phyloP scores from a whole-genome alignment of 2,329 filamentous ascomycete genomes.

The Emericellopsis atlantica region DNA sequence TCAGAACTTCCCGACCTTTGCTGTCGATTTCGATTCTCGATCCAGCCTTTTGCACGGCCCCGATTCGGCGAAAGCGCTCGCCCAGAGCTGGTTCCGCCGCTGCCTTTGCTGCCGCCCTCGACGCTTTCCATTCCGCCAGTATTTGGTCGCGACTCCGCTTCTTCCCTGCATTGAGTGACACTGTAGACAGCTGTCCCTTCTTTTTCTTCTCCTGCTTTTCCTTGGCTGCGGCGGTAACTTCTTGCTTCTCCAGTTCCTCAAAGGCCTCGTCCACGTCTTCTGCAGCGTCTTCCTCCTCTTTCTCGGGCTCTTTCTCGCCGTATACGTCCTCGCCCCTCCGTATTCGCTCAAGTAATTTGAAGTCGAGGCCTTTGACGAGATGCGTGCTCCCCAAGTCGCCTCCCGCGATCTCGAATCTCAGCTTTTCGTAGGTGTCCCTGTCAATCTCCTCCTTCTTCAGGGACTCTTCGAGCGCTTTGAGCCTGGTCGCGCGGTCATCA shows the following conservation, averaged over 20 bases:
- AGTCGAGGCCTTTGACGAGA: conserved; percentile 84
- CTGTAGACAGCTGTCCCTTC: conserved; percentile 47
- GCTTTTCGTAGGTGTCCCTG: conserved; percentile 60
- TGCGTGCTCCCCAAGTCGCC: conserved; percentile 73
- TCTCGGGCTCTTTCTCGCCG: conserved; percentile 13
- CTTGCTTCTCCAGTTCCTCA: conserved; percentile 40
- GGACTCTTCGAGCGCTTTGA: conserved; percentile 70
- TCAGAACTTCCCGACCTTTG: conserved; percentile 50
- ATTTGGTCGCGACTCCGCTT: conserved; percentile 56
- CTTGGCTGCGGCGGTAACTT: conserved; percentile 39
- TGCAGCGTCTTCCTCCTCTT: conserved; percentile 14
- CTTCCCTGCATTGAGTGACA: conserved; percentile 37
- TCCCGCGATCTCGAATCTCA: conserved; percentile 66
- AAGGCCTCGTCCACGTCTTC: conserved; percentile 51
- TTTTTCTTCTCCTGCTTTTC: conserved; percentile 47
- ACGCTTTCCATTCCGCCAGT: conserved; percentile 52
- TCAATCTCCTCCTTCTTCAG: conserved; percentile 79
- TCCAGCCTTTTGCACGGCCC: conserved; percentile 36
- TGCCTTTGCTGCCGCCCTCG: conserved; percentile 45
- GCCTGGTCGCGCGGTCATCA: conserved; percentile 46
- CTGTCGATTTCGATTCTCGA: conserved; percentile 48
- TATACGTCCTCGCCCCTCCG: conserved; percentile 57
- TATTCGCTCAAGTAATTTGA: conserved; percentile 61
- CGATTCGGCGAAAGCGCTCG: conserved; percentile 53
- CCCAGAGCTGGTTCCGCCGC: conserved; percentile 39